Base-by-base conservation (phyloP, 139 green algal genomes). In the Micromonas pusilla region DNA sequence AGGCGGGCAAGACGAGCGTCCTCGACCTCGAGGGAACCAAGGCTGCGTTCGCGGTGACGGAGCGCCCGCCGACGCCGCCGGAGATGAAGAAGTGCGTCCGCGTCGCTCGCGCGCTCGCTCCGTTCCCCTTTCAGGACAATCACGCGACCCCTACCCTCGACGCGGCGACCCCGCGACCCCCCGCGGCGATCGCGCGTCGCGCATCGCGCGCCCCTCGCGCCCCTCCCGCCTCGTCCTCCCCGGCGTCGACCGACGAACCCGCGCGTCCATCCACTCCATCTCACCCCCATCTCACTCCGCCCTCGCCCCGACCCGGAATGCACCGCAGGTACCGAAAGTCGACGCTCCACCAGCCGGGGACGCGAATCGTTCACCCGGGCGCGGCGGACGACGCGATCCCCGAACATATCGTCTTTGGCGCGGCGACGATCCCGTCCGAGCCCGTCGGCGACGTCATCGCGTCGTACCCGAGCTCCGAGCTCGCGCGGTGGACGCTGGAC, bases 401-500 rank as follows among this genome's bases (percentile, higher is more conserved):
- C 13, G 6, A 13, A 16, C 2, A 78, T 2, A 21, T 89, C 0
- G 76, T 82, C 0, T 92, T 88, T 68, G 88, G 88, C 28, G 77
- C 81, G 3, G 79, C 68, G 45, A 86, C 76, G 2, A 66, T 84
- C 0, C 66, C 74, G 23, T 77, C 60, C 1, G 83, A 91, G 45
- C 84, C 64, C 37, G 84, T 90, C 31, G 81, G 70, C 16, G 79
- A 87, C 16, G 77, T 84, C 36, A 83, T 93, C 0, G 77, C 76
- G 25, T 76, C 52, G 3, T 87, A 87, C 65, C 86, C 86, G n/a
- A 72, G 85, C 16, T 85, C 79, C 0, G 84, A 90, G 26, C 80
- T 91, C 25, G 82, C 67, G 2, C 85, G 84, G 16, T 93, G 87
- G 87, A 79, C 85, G 53, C 68, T 88, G n/a, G 85, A 91, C 66